Evolutionary conservation across 345 rosid genomes (phyloP).

Genomic region (Eucalyptus shirleyi): DNA sequence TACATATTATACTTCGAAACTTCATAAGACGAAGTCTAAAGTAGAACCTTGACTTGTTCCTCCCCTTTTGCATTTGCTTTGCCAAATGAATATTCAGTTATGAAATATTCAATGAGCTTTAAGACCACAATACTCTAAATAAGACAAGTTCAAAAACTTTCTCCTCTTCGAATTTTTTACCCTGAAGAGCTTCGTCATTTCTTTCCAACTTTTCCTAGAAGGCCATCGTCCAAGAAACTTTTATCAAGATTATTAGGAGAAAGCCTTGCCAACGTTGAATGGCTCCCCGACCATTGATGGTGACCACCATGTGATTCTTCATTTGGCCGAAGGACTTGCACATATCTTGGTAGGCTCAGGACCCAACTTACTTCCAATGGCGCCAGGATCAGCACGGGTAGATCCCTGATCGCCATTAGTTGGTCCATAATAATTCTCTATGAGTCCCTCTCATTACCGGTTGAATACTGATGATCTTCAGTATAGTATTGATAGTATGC

Average conservation of each 20-base stretch:
- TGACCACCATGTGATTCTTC: neutral
- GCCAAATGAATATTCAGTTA: neutral
- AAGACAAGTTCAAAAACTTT: neutral
- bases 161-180: neutral
- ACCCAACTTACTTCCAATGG: neutral
- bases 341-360: neutral
- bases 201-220: neutral
- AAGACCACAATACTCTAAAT: neutral
- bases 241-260: neutral
- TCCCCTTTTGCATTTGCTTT: neutral
- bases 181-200: neutral
- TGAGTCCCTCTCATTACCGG: neutral
- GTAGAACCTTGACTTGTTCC: neutral
- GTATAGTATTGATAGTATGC: neutral
- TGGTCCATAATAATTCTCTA: neutral
- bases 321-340: neutral
- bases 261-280: neutral
- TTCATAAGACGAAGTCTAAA: neutral
- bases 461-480: neutral
- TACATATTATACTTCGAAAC: neutral
- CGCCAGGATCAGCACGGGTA: neutral
- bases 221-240: neutral
- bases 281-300: neutral
- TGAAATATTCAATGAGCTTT: neutral
- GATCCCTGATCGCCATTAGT: neutral